A percentile compares a stretch with the other conserved stretches of the same genome.
Evolutionary conservation across 2,329 filamentous ascomycete species (phyloP).

Genomic region (Fusarium phyllophilum): DNA sequence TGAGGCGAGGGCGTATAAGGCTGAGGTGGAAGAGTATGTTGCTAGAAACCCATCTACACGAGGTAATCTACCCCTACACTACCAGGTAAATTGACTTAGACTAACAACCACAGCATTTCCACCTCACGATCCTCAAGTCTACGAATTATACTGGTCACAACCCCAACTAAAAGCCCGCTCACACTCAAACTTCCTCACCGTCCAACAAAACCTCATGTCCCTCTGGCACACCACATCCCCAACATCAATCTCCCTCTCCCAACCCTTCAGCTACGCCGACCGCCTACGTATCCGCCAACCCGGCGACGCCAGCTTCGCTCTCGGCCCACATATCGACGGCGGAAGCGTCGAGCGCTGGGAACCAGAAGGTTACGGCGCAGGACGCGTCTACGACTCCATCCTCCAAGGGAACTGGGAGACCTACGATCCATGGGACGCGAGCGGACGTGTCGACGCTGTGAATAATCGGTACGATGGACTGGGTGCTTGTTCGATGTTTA

Average conservation of each 20-base stretch:
- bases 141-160: slow-evolving; percentile 79
- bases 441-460: slow-evolving; percentile 72
- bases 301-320: slow-evolving; percentile 74
- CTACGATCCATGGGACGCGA: slow-evolving; percentile 85
- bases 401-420: slow-evolving; percentile 81
- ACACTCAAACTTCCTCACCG: slow-evolving; percentile 70
- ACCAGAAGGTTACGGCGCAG: slow-evolving; percentile 70
- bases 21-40: slow-evolving; percentile 72
- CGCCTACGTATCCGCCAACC: slow-evolving; percentile 77
- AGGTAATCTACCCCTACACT: slow-evolving; percentile 49
- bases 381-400: slow-evolving; percentile 77
- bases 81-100: not conserved
- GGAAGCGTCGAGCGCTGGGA: slow-evolving; percentile 83
- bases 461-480: slow-evolving; percentile 83
- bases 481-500: slow-evolving; percentile 84
- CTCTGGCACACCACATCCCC: slow-evolving; percentile 65
- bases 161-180: slow-evolving; percentile 74
- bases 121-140: slow-evolving; percentile 73
- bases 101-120: slow-evolving; percentile 66
- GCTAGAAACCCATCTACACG: slow-evolving; percentile 68
- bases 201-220: slow-evolving; percentile 70
- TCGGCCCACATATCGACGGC: slow-evolving; percentile 79
- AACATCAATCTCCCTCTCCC: slow-evolving; percentile 59
- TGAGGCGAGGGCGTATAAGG: slow-evolving; percentile 73
- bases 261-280: slow-evolving; percentile 76